These are phyloP conservation scores for Ophiostoma ulmi DNA, from an alignment of 2,329 filamentous ascomycete species.

Conservation along the genomic window DNA sequence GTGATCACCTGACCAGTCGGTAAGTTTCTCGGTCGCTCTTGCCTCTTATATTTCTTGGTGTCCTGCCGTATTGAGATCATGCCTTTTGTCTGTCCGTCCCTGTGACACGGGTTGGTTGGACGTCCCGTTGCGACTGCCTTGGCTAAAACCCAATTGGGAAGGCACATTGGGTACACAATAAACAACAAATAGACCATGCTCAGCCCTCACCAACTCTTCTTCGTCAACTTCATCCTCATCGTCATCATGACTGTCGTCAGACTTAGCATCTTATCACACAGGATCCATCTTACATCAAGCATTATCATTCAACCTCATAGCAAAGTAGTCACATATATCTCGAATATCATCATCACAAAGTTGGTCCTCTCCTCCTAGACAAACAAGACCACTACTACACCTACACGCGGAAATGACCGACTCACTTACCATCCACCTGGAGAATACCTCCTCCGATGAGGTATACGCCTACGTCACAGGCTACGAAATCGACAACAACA, in stretches of 20 bases:
- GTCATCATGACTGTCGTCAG: neutral
- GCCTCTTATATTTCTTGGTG: neutral
- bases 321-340: neutral
- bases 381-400: neutral
- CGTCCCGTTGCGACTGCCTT: neutral
- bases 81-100: too few relatives aligned
- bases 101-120: neutral
- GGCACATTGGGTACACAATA: neutral
- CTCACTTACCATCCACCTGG: constrained; percentile 49
- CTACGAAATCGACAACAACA: constrained; percentile 46
- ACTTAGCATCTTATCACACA: neutral
- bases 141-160: neutral
- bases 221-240: neutral
- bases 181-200: neutral
- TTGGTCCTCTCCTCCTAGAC: neutral
- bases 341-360: neutral
- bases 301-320: neutral
- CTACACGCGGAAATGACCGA: constrained; percentile 35
- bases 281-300: neutral
- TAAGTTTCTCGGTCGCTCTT: neutral
- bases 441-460: constrained; percentile 49
- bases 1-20: neutral
- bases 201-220: neutral
- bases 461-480: constrained; percentile 64
- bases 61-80: neutral